phyloP scores from a whole-genome alignment of 495 filamentous ascomycete species.

The Sordaria brevicollis region DNA sequence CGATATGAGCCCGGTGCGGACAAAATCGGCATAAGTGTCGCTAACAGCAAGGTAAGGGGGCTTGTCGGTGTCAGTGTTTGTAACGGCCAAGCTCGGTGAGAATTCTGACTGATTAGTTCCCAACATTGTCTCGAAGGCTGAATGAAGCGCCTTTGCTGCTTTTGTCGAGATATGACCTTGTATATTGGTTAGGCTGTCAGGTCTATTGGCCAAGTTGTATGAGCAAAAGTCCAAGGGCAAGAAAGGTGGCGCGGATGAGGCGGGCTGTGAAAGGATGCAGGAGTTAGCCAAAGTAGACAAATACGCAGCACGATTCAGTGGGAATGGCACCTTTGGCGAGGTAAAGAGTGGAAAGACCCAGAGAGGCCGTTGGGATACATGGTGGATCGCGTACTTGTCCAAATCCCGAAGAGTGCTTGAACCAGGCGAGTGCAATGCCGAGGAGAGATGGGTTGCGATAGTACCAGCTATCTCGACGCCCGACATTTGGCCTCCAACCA shows the following conservation, averaged over 20 bases:
- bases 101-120: conserved; percentile 55
- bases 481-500: conserved; percentile 79
- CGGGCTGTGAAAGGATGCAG: conserved; percentile 18
- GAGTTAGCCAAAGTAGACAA: not conserved
- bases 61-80: conserved; percentile 20
- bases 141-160: conserved; percentile 39
- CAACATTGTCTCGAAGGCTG: conserved; percentile 42
- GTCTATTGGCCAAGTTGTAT: conserved; percentile 57
- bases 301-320: not conserved
- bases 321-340: conserved; percentile 32
- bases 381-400: conserved; percentile 44
- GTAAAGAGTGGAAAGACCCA: conserved; percentile 61
- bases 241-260: conserved; percentile 45
- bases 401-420: conserved; percentile 19
- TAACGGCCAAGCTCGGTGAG: conserved; percentile 28
- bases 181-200: conserved; percentile 43
- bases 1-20: conserved; percentile 53
- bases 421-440: conserved; percentile 36
- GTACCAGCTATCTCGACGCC: conserved; percentile 66
- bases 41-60: conserved; percentile 58
- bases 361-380: conserved; percentile 58
- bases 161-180: conserved; percentile 50
- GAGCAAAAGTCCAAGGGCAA: conserved; percentile 67
- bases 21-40: conserved; percentile 62
- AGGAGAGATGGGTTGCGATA: conserved; percentile 60